phyloP scores from a whole-genome alignment of 768 basidiomycete species.

The Termitomyces heimii region DNA sequence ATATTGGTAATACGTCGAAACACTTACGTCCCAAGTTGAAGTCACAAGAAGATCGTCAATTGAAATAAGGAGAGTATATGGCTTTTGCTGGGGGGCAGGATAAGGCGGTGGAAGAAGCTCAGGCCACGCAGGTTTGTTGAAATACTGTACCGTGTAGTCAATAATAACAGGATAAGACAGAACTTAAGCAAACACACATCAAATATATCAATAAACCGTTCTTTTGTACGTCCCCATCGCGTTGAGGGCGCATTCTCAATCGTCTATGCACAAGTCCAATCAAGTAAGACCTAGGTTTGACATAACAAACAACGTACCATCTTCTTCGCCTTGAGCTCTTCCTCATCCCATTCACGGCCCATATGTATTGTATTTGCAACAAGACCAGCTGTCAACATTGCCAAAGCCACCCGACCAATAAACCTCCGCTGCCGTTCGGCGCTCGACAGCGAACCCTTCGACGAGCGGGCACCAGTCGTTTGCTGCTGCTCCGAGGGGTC shows the following conservation, averaged over 20 bases:
- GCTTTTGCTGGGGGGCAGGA: slow-evolving; percentile 78
- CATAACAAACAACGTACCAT: slow-evolving; percentile 36
- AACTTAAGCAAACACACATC: slow-evolving; percentile 43
- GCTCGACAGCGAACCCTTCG: slow-evolving; percentile 71
- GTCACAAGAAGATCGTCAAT: slow-evolving; percentile 89
- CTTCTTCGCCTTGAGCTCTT: slow-evolving; percentile 61
- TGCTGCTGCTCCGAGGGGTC: slow-evolving; percentile 36
- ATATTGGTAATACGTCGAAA: not conserved
- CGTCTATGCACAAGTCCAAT: slow-evolving; percentile 30
- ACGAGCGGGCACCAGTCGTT: slow-evolving; percentile 72
- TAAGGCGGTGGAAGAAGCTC: slow-evolving; percentile 87
- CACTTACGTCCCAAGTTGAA: slow-evolving; percentile 92
- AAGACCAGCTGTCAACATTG: slow-evolving; percentile 47
- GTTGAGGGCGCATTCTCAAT: slow-evolving; percentile 54
- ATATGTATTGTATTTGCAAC: slow-evolving; percentile 56
- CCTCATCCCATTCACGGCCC: slow-evolving; percentile 74
- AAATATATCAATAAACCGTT: slow-evolving; percentile 59
- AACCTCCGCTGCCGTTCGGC: slow-evolving; percentile 66
- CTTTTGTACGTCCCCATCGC: slow-evolving; percentile 58
- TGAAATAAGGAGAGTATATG: slow-evolving; percentile 88
- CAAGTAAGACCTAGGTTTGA: not conserved
- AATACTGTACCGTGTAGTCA: slow-evolving; percentile 47
- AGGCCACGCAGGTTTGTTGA: slow-evolving; percentile 91
- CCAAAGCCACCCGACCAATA: slow-evolving; percentile 50
- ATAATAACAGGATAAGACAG: not conserved